Conservation (phyloP, 176 grass and related monocot genomes). For the Lolium rigidum region DNA sequence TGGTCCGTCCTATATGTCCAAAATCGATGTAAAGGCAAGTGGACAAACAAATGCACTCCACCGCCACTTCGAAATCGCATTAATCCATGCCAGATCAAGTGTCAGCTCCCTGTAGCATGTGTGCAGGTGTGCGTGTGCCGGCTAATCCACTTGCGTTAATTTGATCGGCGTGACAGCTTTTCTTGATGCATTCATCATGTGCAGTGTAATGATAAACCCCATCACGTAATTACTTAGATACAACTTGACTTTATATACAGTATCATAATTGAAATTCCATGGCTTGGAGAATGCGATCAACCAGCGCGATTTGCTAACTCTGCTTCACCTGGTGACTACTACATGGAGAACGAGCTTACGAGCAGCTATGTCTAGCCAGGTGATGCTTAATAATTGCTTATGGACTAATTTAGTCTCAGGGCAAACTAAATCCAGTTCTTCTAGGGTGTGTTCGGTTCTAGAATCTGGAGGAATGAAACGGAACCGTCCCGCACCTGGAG, state of each 20-base stretch:
- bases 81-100: background rate
- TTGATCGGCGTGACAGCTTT: background rate
- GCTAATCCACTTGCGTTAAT: background rate
- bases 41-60: background rate
- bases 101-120: too few relatives aligned
- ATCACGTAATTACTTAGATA: background rate
- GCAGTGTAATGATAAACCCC: background rate
- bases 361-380: background rate
- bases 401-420: background rate
- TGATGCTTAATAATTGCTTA: background rate
- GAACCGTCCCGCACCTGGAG: too few relatives aligned
- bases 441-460: too few relatives aligned
- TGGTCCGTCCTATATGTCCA: background rate
- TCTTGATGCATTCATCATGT: background rate
- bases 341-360: too few relatives aligned
- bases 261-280: background rate
- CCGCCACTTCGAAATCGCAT: background rate
- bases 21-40: background rate
- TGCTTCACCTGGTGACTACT: background rate
- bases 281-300: background rate
- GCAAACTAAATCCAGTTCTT: background rate
- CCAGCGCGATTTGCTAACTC: conserved; percentile 7
- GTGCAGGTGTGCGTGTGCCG: background rate
- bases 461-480: too few relatives aligned
- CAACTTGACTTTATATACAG: background rate